Conservation (phyloP, 2,329 filamentous ascomycete genomes). For the Plenodomus lindquistii region DNA sequence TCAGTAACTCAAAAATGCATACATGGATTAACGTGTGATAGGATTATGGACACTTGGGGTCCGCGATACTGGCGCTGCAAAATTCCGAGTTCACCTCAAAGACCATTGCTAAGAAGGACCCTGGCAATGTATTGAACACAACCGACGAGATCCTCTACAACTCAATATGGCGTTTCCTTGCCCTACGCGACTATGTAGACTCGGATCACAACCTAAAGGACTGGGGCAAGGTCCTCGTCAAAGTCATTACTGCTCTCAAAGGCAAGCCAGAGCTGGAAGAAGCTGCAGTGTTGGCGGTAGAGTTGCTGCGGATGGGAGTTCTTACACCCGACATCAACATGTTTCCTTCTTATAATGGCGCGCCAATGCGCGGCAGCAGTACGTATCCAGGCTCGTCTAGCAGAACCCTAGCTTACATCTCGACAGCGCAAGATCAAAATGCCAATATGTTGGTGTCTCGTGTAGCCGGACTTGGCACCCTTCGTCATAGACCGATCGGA, state of each 20-base stretch:
- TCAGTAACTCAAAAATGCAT: neutral
- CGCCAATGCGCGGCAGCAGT: conserved; percentile 59
- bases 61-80: conserved; percentile 62
- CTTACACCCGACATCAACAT: conserved; percentile 70
- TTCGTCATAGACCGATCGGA: conserved; percentile 81
- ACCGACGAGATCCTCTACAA: conserved; percentile 75
- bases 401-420: conserved; percentile 16
- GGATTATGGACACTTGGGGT: conserved; percentile 51
- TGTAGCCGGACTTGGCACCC: conserved; percentile 78
- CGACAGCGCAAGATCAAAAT: conserved; percentile 70
- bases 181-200: conserved; percentile 84
- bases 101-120: conserved; percentile 64
- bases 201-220: conserved; percentile 76
- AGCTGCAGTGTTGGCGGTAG: conserved; percentile 78
- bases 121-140: conserved; percentile 55
- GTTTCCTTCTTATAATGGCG: conserved; percentile 60
- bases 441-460: conserved; percentile 83
- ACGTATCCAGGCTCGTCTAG: conserved; percentile 14
- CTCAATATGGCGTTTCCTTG: conserved; percentile 84
- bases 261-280: conserved; percentile 67
- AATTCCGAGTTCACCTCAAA: conserved; percentile 70
- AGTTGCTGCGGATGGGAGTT: conserved; percentile 78
- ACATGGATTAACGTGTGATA: conserved; percentile 16
- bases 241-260: conserved; percentile 69
- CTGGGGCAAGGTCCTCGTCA: conserved; percentile 77